A percentile compares a stretch with the other conserved stretches of the same genome.
These are phyloP conservation scores for Podospora bellae-mahoneyi DNA, from an alignment of 495 filamentous ascomycete genomes.

Conservation along the genomic window DNA sequence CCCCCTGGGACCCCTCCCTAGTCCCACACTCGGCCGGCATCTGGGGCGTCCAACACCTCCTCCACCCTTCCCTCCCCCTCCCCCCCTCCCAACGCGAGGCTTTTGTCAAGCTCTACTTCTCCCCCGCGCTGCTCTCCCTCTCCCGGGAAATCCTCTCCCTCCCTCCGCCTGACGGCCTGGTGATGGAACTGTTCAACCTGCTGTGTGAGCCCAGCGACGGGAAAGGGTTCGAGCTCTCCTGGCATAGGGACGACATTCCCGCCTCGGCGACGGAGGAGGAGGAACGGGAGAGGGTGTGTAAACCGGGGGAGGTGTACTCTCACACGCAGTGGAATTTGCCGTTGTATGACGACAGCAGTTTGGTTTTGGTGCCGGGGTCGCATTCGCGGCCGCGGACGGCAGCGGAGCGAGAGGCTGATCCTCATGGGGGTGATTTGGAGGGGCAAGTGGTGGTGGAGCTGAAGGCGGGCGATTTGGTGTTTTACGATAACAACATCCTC, in stretches of 20 bases:
- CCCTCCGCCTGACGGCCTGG: conserved; percentile 36
- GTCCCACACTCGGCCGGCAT: conserved; percentile 50
- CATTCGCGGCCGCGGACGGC: conserved; percentile 65
- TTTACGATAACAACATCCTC: conserved; percentile 86
- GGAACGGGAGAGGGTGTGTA: conserved; percentile 44
- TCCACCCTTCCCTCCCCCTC: conserved; percentile 60
- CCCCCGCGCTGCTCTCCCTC: conserved; percentile 46
- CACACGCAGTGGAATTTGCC: conserved; percentile 81
- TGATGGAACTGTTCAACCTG: conserved; percentile 79
- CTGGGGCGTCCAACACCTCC: conserved; percentile 82
- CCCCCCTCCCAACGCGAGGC: conserved; percentile 39
- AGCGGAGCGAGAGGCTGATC: conserved; percentile 58
- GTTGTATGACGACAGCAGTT: conserved; percentile 60
- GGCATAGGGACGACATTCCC: conserved; percentile 77
- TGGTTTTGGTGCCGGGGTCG: conserved; percentile 69
- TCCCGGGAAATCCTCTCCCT: conserved; percentile 5
- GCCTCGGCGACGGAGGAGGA: conserved; percentile 53
- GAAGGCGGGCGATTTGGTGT: conserved; percentile 69
- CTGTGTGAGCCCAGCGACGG: conserved; percentile 56
- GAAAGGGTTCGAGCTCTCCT: conserved; percentile 61
- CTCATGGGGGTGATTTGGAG: conserved; percentile 55
- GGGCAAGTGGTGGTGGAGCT: conserved; percentile 61
- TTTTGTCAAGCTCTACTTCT: conserved; percentile 67
- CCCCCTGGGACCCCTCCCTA: conserved; percentile 61
- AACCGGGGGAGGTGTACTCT: conserved; percentile 21